A percentile compares a stretch with the other conserved stretches of the same genome.
Conservation (phyloP, 768 basidiomycete species). For the Termitomyces titanicus region DNA sequence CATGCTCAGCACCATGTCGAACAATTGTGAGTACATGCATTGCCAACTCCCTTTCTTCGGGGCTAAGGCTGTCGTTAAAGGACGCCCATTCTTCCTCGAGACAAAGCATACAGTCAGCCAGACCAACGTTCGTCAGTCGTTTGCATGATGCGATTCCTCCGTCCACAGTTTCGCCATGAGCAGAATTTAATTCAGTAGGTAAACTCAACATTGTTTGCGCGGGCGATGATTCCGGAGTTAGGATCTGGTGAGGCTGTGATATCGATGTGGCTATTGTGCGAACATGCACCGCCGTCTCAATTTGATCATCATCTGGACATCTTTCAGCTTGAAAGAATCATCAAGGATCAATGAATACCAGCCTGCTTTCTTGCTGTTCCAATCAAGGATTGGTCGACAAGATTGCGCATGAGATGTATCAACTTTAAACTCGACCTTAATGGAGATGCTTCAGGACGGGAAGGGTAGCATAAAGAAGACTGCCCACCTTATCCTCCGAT, state of each 20-base stretch:
- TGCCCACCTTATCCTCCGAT: conserved; percentile 70
- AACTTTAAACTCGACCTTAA: conserved; percentile 68
- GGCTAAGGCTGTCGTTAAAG: conserved; percentile 24
- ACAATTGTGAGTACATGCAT: conserved; percentile 34
- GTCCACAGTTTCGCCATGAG: conserved; percentile 42
- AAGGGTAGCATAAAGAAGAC: background rate
- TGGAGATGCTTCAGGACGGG: background rate
- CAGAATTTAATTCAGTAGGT: conserved; percentile 16
- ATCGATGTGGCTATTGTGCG: conserved; percentile 27
- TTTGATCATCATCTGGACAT: conserved; percentile 72
- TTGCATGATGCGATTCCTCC: conserved; percentile 49
- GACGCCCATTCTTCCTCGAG: conserved; percentile 37
- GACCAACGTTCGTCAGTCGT: conserved; percentile 23
- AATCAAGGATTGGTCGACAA: conserved; percentile 59
- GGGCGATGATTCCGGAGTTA: conserved; percentile 16
- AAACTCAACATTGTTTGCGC: conserved; percentile 12
- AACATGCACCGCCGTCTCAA: conserved; percentile 64
- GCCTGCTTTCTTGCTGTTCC: conserved; percentile 92
- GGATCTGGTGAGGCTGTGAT: conserved; percentile 11
- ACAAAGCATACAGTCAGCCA: conserved; percentile 43
- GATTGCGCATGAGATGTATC: conserved; percentile 60
- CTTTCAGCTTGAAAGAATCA: background rate
- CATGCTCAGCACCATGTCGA: conserved; percentile 31
- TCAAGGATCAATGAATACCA: conserved; percentile 14
- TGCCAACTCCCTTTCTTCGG: conserved; percentile 25